A percentile compares a stretch with the other conserved stretches of the same genome.
Conservation (phyloP, 371 early-diverging fungal species). For the Capniomyces stellatus region DNA sequence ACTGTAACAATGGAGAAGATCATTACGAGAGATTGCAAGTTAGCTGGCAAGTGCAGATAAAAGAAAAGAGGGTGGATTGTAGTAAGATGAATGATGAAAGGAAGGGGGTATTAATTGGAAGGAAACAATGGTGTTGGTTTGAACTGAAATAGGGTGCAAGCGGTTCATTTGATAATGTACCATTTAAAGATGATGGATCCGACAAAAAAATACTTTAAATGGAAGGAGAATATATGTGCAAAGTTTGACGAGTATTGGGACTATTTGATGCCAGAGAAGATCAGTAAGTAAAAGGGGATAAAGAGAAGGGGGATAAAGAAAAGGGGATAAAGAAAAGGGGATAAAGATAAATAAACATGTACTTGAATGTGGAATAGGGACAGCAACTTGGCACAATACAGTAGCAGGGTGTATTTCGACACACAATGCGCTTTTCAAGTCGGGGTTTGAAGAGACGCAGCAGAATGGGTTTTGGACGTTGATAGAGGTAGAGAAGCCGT, state of each 20-base stretch:
- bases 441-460: constrained; percentile 50
- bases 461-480: constrained; percentile 29
- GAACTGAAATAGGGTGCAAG: constrained; percentile 29
- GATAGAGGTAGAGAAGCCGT: constrained; percentile 8
- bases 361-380: constrained; percentile 11
- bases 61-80: neutral
- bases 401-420: constrained; percentile 65
- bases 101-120: neutral
- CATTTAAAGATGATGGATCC: constrained; percentile 39
- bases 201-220: constrained; percentile 49
- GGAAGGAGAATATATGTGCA: constrained; percentile 64
- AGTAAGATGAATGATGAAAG: neutral
- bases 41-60: constrained; percentile 30
- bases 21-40: constrained; percentile 35
- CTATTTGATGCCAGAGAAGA: constrained; percentile 41
- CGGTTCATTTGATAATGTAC: constrained; percentile 56
- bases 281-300: constrained; percentile 29
- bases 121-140: too few relatives aligned
- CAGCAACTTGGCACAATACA: constrained; percentile 55
- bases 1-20: constrained; percentile 36
- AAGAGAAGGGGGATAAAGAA: too few relatives aligned
- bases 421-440: constrained; percentile 48
- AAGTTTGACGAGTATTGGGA: constrained; percentile 64
- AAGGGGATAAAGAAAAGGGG: too few relatives aligned
- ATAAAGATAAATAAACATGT: neutral